phyloP scores from a whole-genome alignment of 192 early-diverging fungal genomes.

The Linnemannia schmuckeri region DNA sequence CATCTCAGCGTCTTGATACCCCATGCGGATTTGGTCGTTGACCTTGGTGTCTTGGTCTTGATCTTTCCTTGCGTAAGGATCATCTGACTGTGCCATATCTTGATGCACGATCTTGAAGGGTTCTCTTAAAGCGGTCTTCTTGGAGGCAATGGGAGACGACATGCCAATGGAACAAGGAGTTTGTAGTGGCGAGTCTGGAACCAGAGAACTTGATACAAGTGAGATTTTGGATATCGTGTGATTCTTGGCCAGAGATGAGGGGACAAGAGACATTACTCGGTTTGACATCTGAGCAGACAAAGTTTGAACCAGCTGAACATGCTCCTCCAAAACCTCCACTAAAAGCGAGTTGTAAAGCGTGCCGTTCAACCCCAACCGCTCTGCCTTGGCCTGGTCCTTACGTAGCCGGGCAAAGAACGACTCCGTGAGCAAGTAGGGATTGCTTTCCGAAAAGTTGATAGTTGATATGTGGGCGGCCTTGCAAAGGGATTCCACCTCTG shows the following conservation, averaged over 20 bases:
- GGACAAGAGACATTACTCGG: not conserved
- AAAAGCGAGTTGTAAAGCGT: not conserved
- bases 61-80: not conserved
- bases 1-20: not conserved
- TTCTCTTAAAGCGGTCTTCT: not conserved
- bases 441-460: not conserved
- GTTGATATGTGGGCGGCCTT: not conserved
- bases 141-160: not conserved
- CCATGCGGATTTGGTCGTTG: not conserved
- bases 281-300: not conserved
- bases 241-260: not conserved
- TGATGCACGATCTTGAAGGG: not conserved
- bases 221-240: not conserved
- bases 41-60: not conserved
- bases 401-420: not conserved
- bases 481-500: not conserved
- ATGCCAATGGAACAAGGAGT: too few species aligned
- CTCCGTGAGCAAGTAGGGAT: not conserved
- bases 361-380: not conserved
- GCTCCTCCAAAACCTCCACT: not conserved
- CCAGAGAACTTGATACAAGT: not conserved
- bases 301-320: not conserved
- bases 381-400: not conserved
- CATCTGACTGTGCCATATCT: not conserved
- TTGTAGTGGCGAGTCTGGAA: not conserved